These are phyloP conservation scores for Aureobasidium lini DNA, from an alignment of 2,329 filamentous ascomycete species.

Conservation along the genomic window DNA sequence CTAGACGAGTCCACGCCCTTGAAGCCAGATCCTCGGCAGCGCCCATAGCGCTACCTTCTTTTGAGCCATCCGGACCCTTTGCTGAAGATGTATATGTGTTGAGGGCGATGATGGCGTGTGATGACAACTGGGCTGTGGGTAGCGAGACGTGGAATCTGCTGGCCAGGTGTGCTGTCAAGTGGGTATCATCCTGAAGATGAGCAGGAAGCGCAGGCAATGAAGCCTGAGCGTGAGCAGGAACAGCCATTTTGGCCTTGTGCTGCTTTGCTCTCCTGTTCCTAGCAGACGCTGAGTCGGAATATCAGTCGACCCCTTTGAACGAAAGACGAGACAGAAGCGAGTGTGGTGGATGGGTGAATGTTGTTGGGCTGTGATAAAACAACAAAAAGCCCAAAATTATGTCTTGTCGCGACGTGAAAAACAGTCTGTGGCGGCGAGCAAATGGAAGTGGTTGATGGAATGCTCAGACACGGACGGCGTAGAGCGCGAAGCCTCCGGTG, in stretches of 20 bases:
- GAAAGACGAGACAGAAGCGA: conserved; percentile 18
- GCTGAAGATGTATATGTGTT: conserved; percentile 91
- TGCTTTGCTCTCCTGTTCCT: conserved; percentile 38
- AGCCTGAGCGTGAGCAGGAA: conserved; percentile 63
- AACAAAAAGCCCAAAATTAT: background rate
- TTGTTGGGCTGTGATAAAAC: background rate
- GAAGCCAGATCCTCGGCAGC: conserved; percentile 88
- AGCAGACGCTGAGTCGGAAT: conserved; percentile 48
- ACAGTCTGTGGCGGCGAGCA: conserved; percentile 1
- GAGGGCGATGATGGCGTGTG: conserved; percentile 81
- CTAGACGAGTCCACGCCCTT: conserved; percentile 76
- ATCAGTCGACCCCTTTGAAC: conserved; percentile 54
- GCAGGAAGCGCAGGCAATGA: conserved; percentile 83
- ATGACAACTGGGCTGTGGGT: conserved; percentile 81
- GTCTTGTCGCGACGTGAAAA: background rate
- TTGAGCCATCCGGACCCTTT: conserved; percentile 82
- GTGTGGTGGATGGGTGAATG: background rate
- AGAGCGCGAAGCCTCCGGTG: too few relatives aligned
- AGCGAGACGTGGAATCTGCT: conserved; percentile 87
- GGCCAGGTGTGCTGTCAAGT: conserved; percentile 73
- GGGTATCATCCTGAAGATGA: conserved; percentile 70
- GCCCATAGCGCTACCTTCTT: conserved; percentile 85
- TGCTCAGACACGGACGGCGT: background rate
- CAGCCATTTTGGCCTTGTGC: conserved; percentile 22
- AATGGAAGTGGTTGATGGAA: background rate